Conservation (phyloP, 192 early-diverging fungal genomes). For the Dissophora ornata region DNA sequence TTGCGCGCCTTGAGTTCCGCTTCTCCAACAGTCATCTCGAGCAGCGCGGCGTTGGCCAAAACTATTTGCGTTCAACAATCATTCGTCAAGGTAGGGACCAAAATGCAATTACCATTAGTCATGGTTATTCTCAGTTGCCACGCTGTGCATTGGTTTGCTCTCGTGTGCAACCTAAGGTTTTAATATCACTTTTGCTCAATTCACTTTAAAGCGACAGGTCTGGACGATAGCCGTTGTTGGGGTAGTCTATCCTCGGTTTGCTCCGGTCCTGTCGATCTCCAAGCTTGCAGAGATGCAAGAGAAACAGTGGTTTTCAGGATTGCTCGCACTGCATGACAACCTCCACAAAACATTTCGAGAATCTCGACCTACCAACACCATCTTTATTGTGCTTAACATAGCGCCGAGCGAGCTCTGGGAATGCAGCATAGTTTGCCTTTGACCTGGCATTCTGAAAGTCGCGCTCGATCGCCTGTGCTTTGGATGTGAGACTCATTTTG, state of each 20-base stretch:
- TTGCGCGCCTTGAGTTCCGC: slow-evolving; percentile 17
- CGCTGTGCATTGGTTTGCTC: neutral
- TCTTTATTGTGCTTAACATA: slow-evolving; percentile 68
- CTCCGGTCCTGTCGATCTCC: neutral
- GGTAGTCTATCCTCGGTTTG: neutral
- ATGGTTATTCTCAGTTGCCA: neutral
- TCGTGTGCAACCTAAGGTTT: neutral
- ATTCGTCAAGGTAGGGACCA: no score
- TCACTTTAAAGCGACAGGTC: slow-evolving; percentile 20
- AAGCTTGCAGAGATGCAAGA: neutral
- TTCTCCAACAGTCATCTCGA: slow-evolving; percentile 40
- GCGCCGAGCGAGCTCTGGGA: slow-evolving; percentile 65
- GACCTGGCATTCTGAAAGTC: slow-evolving; percentile 57
- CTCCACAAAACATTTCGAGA: neutral
- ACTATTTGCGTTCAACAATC: slow-evolving; percentile 31
- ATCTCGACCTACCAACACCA: slow-evolving; percentile 57
- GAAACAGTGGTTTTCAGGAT: neutral
- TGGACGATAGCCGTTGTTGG: neutral
- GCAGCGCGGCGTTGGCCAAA: slow-evolving; percentile 39
- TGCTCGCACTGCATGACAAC: no score
- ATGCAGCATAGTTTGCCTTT: slow-evolving; percentile 58
- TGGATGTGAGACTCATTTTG: slow-evolving; percentile 52
- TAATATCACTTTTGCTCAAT: no score
- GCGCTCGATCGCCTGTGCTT: slow-evolving; percentile 58
- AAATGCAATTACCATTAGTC: neutral